A percentile compares a stretch with the other conserved stretches of the same genome.
Conservation (phyloP, 192 early-diverging fungal genomes). For the Coemansia sp. region DNA sequence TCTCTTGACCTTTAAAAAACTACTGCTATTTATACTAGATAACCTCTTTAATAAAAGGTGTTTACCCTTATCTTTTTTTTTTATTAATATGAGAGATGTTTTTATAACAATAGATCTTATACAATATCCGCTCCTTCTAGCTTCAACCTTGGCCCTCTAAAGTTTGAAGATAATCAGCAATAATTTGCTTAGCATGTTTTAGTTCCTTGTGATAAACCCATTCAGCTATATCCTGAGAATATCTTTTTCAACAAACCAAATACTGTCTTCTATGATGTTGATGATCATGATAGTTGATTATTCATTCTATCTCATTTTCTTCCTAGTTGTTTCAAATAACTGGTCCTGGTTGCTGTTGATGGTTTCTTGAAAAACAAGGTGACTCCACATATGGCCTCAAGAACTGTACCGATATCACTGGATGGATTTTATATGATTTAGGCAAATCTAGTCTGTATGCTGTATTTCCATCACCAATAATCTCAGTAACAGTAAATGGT, state of each 20-base stretch:
- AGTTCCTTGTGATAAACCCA: background rate
- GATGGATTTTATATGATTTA: too few relatives aligned
- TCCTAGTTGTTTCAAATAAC: background rate
- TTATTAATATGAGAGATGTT: too few relatives aligned
- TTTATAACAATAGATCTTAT: too few relatives aligned
- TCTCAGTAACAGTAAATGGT: background rate
- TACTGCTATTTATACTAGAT: too few relatives aligned
- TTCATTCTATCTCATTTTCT: background rate
- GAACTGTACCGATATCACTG: too few relatives aligned
- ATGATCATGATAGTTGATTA: background rate
- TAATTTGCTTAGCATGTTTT: background rate
- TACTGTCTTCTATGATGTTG: background rate
- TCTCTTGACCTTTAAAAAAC: too few relatives aligned
- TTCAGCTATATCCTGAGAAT: background rate
- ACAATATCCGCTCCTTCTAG: background rate
- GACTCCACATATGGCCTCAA: too few relatives aligned
- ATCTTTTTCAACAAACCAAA: background rate
- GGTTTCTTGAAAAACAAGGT: too few relatives aligned
- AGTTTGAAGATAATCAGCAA: background rate
- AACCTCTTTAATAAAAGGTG: too few relatives aligned
- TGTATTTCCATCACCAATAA: background rate
- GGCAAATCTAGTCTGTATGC: background rate
- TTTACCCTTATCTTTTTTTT: too few relatives aligned
- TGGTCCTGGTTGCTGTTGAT: too few relatives aligned
- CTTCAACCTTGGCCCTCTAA: constrained; percentile 8